phyloP scores from a whole-genome alignment of 176 grass and related monocot genomes.

The Cenchrus americanus region DNA sequence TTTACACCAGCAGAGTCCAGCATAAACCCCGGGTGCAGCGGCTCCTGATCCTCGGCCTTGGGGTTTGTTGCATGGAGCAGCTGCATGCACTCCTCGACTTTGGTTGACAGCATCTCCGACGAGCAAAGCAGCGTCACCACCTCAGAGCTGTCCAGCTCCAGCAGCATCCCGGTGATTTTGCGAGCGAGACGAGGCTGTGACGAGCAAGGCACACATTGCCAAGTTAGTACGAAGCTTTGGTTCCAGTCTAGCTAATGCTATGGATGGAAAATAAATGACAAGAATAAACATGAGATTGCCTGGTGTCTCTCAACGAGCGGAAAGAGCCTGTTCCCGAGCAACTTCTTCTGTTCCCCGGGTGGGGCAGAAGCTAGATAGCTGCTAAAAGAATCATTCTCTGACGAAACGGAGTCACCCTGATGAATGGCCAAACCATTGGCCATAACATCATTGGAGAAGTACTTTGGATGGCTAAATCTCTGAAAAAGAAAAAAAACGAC shows the following conservation, averaged over 20 bases:
- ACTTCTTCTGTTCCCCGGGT: slow-evolving; percentile 45
- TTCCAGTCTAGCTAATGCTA: neutral
- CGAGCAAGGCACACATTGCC: neutral
- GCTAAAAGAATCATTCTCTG: slow-evolving; percentile 50
- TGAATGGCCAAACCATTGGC: slow-evolving; percentile 48
- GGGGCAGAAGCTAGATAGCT: slow-evolving; percentile 45
- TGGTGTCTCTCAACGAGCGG: slow-evolving; percentile 63
- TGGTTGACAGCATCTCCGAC: slow-evolving; percentile 55
- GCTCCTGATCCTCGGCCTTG: slow-evolving; percentile 54
- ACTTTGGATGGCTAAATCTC: slow-evolving; percentile 58
- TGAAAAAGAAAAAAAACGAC: neutral
- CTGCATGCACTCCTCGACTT: slow-evolving; percentile 61
- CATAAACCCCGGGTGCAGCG: slow-evolving; percentile 46
- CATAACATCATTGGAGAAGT: slow-evolving; percentile 48
- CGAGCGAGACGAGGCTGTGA: slow-evolving; percentile 58
- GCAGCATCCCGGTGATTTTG: slow-evolving; percentile 82
- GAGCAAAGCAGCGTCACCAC: slow-evolving; percentile 54
- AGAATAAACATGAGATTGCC: slow-evolving; percentile 37
- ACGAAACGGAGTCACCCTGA: slow-evolving; percentile 49
- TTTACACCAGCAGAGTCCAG: slow-evolving; percentile 42
- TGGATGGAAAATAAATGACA: neutral
- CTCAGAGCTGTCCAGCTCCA: slow-evolving; percentile 69
- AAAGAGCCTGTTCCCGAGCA: slow-evolving; percentile 67
- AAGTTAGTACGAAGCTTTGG: neutral
- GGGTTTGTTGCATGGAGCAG: slow-evolving; percentile 50